These are phyloP conservation scores for Penicillium sp. DNA, from an alignment of 2,329 filamentous ascomycete genomes.

Conservation along the genomic window DNA sequence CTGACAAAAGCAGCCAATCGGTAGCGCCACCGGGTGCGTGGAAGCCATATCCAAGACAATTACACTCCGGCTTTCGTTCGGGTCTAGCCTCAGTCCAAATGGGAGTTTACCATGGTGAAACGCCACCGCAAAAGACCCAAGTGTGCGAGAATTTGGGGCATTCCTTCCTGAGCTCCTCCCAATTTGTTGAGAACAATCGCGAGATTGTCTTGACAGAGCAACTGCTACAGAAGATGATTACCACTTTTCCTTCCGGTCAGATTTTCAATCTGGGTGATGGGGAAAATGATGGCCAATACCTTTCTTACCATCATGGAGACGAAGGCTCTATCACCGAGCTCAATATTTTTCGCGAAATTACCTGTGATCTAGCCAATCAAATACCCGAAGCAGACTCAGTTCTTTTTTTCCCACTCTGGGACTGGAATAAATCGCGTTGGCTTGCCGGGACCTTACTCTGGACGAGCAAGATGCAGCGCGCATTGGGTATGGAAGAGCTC, in stretches of 20 bases:
- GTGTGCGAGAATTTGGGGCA: too few relatives aligned
- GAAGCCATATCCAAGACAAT: too few relatives aligned
- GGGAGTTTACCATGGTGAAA: too few relatives aligned
- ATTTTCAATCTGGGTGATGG: conserved; percentile 9
- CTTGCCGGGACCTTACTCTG: conserved; percentile 34
- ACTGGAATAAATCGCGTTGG: conserved; percentile 38
- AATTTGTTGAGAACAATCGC: neutral
- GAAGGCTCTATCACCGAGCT: neutral
- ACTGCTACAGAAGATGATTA: conserved; percentile 5
- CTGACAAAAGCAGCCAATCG: too few relatives aligned
- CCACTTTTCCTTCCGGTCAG: conserved; percentile 25
- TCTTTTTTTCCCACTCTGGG: conserved; percentile 32
- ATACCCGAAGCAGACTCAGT: conserved; percentile 25
- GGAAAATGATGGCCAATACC: too few relatives aligned
- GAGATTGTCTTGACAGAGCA: conserved; percentile 23
- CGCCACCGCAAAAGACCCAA: too few relatives aligned
- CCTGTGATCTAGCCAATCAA: conserved; percentile 15
- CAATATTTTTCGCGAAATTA: conserved; percentile 4
- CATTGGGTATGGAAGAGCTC: conserved; percentile 31
- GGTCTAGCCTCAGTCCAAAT: too few relatives aligned
- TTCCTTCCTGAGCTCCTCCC: too few relatives aligned
- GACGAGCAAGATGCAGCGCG: conserved; percentile 24
- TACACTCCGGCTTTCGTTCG: too few relatives aligned
- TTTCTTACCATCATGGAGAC: conserved; percentile 7
- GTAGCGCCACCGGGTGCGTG: too few relatives aligned